A percentile compares a stretch with the other conserved stretches of the same genome.
Conservation (phyloP, 1,284 basidiomycete species). For the Mycena citricolor region DNA sequence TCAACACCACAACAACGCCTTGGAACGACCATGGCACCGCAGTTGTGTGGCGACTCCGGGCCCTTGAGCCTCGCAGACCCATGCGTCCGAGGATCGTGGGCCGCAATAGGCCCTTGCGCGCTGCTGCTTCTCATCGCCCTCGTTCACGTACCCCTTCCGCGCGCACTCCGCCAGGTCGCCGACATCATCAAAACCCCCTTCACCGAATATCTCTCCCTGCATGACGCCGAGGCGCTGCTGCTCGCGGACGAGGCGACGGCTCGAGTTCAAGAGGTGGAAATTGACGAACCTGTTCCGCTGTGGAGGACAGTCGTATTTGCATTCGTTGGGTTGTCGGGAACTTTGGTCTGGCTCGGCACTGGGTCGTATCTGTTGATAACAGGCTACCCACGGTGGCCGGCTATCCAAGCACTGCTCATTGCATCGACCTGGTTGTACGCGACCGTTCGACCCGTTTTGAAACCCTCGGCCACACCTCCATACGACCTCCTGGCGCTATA, state of each 20-base stretch:
- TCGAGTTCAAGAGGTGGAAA: slow-evolving; percentile 8
- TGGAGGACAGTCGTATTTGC: slow-evolving; percentile 19
- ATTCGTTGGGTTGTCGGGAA: slow-evolving; percentile 14
- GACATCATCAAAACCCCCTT: slow-evolving; percentile 39
- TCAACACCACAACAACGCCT: no score
- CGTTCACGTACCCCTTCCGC: slow-evolving; percentile 37
- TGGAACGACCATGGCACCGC: slow-evolving; percentile 4
- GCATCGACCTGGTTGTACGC: slow-evolving; percentile 60
- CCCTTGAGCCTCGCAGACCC: slow-evolving; percentile 46
- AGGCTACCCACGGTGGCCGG: slow-evolving; percentile 16
- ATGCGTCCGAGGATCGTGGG: slow-evolving; percentile 61
- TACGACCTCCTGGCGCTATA: slow-evolving; percentile 42
- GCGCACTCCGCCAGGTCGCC: slow-evolving; percentile 35
- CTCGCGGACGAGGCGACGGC: slow-evolving; percentile 26
- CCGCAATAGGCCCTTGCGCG: slow-evolving; percentile 46
- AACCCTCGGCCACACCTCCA: slow-evolving; percentile 42
- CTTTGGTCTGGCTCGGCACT: slow-evolving; percentile 14
- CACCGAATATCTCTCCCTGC: slow-evolving; percentile 47
- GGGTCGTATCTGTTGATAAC: slow-evolving; percentile 15
- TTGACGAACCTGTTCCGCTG: neutral
- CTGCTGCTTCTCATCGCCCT: slow-evolving; percentile 43
- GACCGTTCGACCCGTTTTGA: slow-evolving; percentile 39
- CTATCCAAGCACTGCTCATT: slow-evolving; percentile 39
- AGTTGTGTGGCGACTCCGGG: slow-evolving; percentile 20
- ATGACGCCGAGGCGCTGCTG: slow-evolving; percentile 46